Evolutionary conservation across 192 early-diverging fungal genomes (phyloP).

Genomic region (Podila clonocystis): DNA sequence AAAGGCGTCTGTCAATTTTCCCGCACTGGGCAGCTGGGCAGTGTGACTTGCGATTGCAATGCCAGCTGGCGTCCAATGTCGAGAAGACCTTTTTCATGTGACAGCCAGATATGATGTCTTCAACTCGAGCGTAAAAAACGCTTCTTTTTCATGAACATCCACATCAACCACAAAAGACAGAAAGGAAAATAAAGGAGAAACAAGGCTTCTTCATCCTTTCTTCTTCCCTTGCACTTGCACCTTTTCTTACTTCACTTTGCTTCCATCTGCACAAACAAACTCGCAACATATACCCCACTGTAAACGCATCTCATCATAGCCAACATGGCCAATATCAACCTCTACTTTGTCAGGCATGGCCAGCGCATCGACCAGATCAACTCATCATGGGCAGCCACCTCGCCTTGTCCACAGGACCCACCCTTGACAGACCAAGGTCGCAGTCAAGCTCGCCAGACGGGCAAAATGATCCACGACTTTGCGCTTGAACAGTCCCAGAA

Average conservation of each 20-base stretch:
- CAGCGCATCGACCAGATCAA: slow-evolving; percentile 52
- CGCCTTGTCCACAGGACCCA: slow-evolving; percentile 51
- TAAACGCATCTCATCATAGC: too few relatives aligned
- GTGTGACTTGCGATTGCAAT: too few relatives aligned
- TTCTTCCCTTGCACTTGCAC: too few relatives aligned
- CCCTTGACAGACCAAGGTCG: slow-evolving; percentile 47
- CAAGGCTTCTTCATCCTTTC: not conserved
- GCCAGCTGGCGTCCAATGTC: too few relatives aligned
- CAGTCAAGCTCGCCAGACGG: slow-evolving; percentile 40
- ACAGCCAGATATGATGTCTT: too few relatives aligned
- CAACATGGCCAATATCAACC: slow-evolving; percentile 30
- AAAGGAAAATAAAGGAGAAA: not conserved
- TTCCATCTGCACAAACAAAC: not conserved
- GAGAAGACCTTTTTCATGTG: too few relatives aligned
- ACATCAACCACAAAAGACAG: too few relatives aligned
- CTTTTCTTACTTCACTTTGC: not conserved
- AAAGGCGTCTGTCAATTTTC: too few relatives aligned
- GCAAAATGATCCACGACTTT: slow-evolving; percentile 36
- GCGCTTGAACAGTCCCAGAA: slow-evolving; percentile 14
- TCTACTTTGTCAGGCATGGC: slow-evolving; percentile 53
- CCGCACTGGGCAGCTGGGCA: too few relatives aligned
- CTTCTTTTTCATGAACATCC: too few relatives aligned
- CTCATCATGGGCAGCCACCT: slow-evolving; percentile 29
- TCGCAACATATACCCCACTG: too few relatives aligned
- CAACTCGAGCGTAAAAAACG: too few relatives aligned